These are phyloP conservation scores for Conringia planisiliqua DNA, from an alignment of 345 rosid genomes.

Conservation along the genomic window DNA sequence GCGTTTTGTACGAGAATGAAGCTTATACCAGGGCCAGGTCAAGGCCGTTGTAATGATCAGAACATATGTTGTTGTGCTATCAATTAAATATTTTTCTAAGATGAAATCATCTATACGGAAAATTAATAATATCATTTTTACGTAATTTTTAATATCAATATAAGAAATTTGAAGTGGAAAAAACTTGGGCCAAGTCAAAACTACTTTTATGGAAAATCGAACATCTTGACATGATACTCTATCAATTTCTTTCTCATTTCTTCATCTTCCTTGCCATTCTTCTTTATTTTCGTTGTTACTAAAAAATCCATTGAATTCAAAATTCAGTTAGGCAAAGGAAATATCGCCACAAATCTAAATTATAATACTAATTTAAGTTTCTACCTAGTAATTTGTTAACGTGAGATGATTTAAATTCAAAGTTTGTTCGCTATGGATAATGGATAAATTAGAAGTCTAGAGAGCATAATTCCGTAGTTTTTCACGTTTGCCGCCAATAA, in stretches of 20 bases:
- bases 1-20: constrained; percentile 5
- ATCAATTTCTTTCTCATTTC: no score
- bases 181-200: not conserved
- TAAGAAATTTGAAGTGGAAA: not conserved
- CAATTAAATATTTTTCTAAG: not conserved
- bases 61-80: constrained; percentile 6
- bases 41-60: not conserved
- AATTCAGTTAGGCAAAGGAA: no score
- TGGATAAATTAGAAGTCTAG: no score
- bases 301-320: no score
- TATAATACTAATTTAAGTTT: no score
- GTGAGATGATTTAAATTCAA: no score
- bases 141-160: not conserved
- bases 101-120: not conserved
- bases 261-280: no score
- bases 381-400: no score
- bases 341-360: no score
- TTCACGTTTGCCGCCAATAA: constrained; percentile 49
- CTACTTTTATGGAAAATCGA: not conserved
- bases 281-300: no score
- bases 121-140: not conserved
- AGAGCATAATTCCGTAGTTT: constrained; percentile 37
- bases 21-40: not conserved
- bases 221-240: not conserved
- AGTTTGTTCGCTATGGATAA: no score